Evolutionary conservation across 75 land plant genomes (phyloP), one percentile per base, ranked within the genome.

Genomic region (Selaginella tamariscina): DNA sequence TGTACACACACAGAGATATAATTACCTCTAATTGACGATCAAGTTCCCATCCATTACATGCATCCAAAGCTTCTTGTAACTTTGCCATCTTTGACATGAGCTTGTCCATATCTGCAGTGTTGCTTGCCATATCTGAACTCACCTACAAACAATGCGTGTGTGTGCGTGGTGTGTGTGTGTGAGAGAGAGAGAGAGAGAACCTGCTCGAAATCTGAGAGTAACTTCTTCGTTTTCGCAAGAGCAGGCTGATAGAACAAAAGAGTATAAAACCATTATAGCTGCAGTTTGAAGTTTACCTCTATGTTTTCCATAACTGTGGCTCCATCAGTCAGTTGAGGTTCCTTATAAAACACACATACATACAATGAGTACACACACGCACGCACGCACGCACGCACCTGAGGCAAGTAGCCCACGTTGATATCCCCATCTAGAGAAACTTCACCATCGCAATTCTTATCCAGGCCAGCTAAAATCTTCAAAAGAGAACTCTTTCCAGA

Each of bases 1-100:
- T n/a, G n/a, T n/a, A n/a, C n/a, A n/a, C n/a, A n/a, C 21, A 59
- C 5, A 59, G 21, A 59, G 18, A 59, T 2, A 23, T n/a, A 67
- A 56, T 28, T n/a, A 74, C 76, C 76, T 74, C 76, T 18, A 74
- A 55, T 29, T 68, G 76, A 1, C 76, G 76, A n/a, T 74, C 76
- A n/a, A 74, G 76, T 33, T 74, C 76, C 76, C 76, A 74, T 0
- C 76, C 76, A 29, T 74, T 74, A 24, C 73, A 74, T 24, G 72
- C 71, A 30, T 74, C 76, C 29, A 74, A 72, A 2, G 76, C 72
- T 32, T 15, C 56, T 31, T 74, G 76, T 13, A 74, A 55, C 24
- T 33, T 69, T 59, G 68, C 76, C 76, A 74, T 74, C 27, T 39
- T 68, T n/a, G 24, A 27, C 73, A 69, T 69, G 39, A 74, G 54